Evolutionary conservation across 768 basidiomycete species (phyloP).

Genomic region (Psilocybe cyanescens): DNA sequence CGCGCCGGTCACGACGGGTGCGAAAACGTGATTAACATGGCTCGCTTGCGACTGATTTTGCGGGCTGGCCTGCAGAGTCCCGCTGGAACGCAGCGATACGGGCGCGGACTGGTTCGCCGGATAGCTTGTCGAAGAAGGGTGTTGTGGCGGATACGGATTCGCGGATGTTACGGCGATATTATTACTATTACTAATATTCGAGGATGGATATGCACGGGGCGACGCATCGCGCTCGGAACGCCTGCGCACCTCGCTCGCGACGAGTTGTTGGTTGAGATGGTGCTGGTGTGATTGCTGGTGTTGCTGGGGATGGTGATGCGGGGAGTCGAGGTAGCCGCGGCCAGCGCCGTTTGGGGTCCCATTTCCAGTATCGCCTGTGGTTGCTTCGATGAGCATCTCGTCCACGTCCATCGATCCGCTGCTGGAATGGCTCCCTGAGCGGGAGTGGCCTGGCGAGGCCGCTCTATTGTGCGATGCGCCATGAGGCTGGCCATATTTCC

Average conservation of each 20-base stretch:
- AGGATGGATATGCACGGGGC: neutral
- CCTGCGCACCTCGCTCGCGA: neutral
- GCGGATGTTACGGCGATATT: neutral
- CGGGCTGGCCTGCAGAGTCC: conserved; percentile 2
- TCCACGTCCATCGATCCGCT: conserved; percentile 43
- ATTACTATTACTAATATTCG: neutral
- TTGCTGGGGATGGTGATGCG: conserved; percentile 17
- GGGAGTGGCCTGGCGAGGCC: conserved; percentile 22
- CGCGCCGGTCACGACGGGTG: conserved; percentile 73
- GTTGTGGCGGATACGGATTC: conserved; percentile 17
- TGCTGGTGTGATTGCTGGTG: conserved; percentile 14
- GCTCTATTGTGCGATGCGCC: neutral
- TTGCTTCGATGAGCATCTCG: conserved; percentile 47
- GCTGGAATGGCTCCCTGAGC: conserved; percentile 38
- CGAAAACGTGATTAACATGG: conserved; percentile 74
- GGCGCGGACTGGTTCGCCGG: conserved; percentile 20
- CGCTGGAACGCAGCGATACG: neutral
- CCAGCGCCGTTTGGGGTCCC: conserved; percentile 10
- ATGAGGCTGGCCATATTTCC: conserved; percentile 18
- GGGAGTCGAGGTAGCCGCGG: conserved; percentile 11
- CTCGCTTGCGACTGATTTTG: conserved; percentile 30
- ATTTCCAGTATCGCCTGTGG: conserved; percentile 29
- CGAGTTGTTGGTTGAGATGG: neutral
- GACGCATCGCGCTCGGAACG: neutral
- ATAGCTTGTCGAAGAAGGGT: neutral